Conservation (phyloP, 768 basidiomycete genomes). For the Suillus decipiens region DNA sequence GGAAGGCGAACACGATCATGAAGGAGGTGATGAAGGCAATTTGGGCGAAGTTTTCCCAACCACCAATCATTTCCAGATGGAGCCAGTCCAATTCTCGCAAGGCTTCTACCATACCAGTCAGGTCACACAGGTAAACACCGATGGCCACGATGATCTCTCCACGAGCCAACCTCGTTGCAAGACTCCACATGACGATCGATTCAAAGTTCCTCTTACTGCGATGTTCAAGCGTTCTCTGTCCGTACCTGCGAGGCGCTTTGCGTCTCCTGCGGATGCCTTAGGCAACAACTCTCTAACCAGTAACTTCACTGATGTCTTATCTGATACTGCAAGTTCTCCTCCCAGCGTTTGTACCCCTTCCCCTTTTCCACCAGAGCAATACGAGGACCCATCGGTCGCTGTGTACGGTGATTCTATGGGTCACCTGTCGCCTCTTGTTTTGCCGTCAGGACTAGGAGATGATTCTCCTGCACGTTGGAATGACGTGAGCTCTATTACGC, state of each 20-base stretch:
- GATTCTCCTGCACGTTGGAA: constrained; percentile 34
- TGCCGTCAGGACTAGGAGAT: constrained; percentile 32
- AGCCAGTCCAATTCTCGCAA: constrained; percentile 4
- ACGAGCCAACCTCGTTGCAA: constrained; percentile 25
- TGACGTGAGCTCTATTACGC: constrained; percentile 29
- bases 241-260: constrained; percentile 42
- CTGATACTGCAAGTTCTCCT: constrained; percentile 29
- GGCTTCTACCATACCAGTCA: neutral
- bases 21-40: constrained; percentile 27
- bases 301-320: constrained; percentile 32
- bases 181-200: constrained; percentile 35
- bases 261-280: constrained; percentile 13
- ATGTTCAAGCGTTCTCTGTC: constrained; percentile 70
- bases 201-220: constrained; percentile 55
- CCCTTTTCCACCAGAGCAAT: constrained; percentile 20
- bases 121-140: constrained; percentile 2
- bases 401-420: constrained; percentile 26
- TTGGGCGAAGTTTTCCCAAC: constrained; percentile 19
- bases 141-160: constrained; percentile 10
- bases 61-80: constrained; percentile 12
- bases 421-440: constrained; percentile 32
- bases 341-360: constrained; percentile 15
- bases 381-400: constrained; percentile 24
- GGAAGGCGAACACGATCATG: constrained; percentile 9
- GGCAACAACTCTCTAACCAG: constrained; percentile 30